Evolutionary conservation across 768 basidiomycete species (phyloP).

Genomic region (Boletus vermiculosoides): DNA sequence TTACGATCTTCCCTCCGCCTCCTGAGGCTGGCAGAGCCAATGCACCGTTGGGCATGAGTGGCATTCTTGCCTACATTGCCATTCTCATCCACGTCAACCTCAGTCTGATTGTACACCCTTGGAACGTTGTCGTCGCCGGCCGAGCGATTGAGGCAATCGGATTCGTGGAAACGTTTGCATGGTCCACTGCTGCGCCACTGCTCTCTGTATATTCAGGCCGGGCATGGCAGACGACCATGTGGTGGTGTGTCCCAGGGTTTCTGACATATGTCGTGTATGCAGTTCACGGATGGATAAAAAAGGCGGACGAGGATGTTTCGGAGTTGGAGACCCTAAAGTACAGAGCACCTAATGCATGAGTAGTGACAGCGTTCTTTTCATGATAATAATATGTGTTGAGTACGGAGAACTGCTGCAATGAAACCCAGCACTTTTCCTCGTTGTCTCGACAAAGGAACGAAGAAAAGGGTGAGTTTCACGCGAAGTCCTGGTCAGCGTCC

Average conservation of each 20-base stretch:
- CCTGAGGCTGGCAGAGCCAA: conserved; percentile 8
- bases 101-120: conserved; percentile 41
- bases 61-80: conserved; percentile 46
- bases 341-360: conserved; percentile 51
- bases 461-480: no score
- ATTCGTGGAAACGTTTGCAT: conserved; percentile 32
- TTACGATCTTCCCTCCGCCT: conserved; percentile 41
- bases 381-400: neutral
- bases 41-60: conserved; percentile 43
- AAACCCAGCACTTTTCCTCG: no score
- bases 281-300: conserved; percentile 43
- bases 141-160: conserved; percentile 32
- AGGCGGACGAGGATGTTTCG: conserved; percentile 46
- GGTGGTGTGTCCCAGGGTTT: conserved; percentile 49
- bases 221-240: conserved; percentile 52
- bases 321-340: conserved; percentile 57
- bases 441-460: no score
- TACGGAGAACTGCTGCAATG: no score
- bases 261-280: conserved; percentile 47
- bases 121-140: conserved; percentile 28
- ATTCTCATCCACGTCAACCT: conserved; percentile 53
- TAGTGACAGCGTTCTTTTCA: neutral
- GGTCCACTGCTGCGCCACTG: conserved; percentile 49
- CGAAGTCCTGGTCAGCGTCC: no score
- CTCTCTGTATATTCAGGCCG: conserved; percentile 47